Percentiles rank a stretch among this genome's conserved stretches.
These are phyloP conservation scores for Epichloe gansuensis DNA, from an alignment of 2,329 filamentous ascomycete species.

Conservation along the genomic window DNA sequence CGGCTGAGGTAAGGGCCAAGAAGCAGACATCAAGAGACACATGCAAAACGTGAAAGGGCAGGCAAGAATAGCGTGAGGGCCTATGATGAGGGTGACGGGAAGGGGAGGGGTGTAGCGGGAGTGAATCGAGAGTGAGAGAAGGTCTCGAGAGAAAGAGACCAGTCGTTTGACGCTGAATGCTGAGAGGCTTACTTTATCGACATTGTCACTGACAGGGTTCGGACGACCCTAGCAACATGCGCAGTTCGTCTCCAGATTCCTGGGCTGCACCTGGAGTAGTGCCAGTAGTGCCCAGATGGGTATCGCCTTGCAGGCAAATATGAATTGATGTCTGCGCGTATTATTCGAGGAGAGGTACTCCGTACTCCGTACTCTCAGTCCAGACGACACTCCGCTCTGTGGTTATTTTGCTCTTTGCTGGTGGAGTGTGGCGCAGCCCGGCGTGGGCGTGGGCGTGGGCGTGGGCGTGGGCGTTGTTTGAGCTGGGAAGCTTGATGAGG, in stretches of 20 bases:
- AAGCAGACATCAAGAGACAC: neutral
- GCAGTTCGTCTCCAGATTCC: constrained; percentile 3
- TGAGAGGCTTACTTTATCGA: constrained; percentile 40
- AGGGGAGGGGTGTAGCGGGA: neutral
- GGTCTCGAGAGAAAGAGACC: constrained; percentile 1
- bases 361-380: no score
- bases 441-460: neutral
- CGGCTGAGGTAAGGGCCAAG: neutral
- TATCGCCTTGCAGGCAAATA: neutral
- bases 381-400: neutral
- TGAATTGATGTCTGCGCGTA: neutral
- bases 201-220: constrained; percentile 31
- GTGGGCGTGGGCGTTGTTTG: neutral
- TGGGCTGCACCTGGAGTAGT: constrained; percentile 2
- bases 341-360: no score
- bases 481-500: neutral
- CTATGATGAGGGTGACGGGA: neutral
- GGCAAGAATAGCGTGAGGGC: no score
- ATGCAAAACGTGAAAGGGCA: neutral
- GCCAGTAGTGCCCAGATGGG: constrained; percentile 1
- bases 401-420: neutral
- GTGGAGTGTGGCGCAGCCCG: neutral
- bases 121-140: constrained; percentile 6
- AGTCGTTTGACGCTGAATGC: constrained; percentile 2
- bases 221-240: constrained; percentile 17